phyloP scores from a whole-genome alignment of 345 rosid genomes.

The Eucalyptus marginata region DNA sequence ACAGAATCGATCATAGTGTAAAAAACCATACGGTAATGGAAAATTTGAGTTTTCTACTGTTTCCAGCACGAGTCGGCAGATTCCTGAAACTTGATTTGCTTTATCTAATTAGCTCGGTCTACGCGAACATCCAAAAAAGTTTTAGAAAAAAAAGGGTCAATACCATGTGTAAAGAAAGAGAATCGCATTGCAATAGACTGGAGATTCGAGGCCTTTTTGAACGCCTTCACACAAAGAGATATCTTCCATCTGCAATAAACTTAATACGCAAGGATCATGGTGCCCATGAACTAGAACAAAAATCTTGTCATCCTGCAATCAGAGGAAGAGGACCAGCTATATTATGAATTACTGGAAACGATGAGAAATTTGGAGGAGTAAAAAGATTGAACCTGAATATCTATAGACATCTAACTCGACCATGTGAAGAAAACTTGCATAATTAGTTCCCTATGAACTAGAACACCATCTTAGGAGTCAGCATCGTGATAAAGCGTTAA shows the following conservation, averaged over 20 bases:
- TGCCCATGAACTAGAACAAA: slow-evolving; percentile 5
- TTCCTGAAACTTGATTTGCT: neutral
- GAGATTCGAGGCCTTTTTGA: slow-evolving; percentile 65
- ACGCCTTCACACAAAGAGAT: slow-evolving; percentile 59
- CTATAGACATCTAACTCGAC: neutral
- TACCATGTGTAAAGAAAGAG: neutral
- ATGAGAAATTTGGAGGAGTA: neutral
- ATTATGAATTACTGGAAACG: neutral
- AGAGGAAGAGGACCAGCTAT: neutral
- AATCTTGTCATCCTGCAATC: slow-evolving; percentile 47
- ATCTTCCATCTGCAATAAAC: slow-evolving; percentile 53
- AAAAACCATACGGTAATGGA: neutral
- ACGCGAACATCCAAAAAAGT: too few relatives aligned
- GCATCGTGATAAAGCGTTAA: neutral
- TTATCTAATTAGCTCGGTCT: too few relatives aligned
- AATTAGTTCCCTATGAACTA: neutral
- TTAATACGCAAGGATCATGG: neutral
- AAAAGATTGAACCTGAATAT: neutral
- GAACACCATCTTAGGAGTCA: neutral
- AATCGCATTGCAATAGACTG: slow-evolving; percentile 31
- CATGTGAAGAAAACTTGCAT: neutral
- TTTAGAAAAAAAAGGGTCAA: too few relatives aligned
- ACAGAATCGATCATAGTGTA: accelerated
- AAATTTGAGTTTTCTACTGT: too few relatives aligned
- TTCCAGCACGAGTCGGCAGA: neutral